Conservation (phyloP, 495 filamentous ascomycete genomes). For the Aspergillus olivimuriae region DNA sequence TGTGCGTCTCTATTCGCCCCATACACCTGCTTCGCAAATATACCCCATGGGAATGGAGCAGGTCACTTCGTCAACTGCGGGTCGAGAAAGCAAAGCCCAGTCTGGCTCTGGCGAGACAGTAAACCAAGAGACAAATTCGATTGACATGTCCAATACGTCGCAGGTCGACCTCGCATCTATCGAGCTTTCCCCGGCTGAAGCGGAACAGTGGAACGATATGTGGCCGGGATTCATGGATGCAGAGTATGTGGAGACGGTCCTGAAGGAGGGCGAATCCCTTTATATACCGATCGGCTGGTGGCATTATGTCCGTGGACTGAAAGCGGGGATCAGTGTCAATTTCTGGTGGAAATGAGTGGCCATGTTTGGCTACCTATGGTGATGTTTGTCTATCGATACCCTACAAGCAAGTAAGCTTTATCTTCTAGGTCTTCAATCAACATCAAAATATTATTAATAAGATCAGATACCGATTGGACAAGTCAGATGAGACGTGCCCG, state of each 20-base stretch:
- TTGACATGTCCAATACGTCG: constrained; percentile 93
- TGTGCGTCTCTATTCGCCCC: constrained; percentile 74
- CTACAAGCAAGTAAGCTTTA: too few species aligned
- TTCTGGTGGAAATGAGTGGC: constrained; percentile 80
- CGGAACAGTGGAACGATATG: constrained; percentile 42
- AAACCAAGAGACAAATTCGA: constrained; percentile 24
- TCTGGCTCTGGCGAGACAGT: constrained; percentile 3
- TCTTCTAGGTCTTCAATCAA: too few species aligned
- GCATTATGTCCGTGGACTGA: constrained; percentile 90
- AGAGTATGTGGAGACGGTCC: constrained; percentile 69
- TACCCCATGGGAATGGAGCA: constrained; percentile 63
- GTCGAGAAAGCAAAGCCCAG: constrained; percentile 11
- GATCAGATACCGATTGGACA: too few species aligned
- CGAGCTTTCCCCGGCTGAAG: constrained; percentile 39
- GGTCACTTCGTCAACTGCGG: constrained; percentile 29
- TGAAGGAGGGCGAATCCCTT: constrained; percentile 75
- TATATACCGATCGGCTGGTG: constrained; percentile 97
- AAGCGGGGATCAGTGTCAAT: constrained; percentile 87
- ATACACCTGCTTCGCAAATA: constrained; percentile 48
- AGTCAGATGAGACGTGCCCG: too few species aligned
- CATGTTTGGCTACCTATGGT: too few species aligned
- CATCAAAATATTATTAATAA: too few species aligned
- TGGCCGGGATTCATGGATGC: constrained; percentile 55
- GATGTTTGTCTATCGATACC: not conserved
- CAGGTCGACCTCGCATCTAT: constrained; percentile 59